Base-by-base conservation (phyloP, 2,329 filamentous ascomycete species). In the Diaporthe sp. region DNA sequence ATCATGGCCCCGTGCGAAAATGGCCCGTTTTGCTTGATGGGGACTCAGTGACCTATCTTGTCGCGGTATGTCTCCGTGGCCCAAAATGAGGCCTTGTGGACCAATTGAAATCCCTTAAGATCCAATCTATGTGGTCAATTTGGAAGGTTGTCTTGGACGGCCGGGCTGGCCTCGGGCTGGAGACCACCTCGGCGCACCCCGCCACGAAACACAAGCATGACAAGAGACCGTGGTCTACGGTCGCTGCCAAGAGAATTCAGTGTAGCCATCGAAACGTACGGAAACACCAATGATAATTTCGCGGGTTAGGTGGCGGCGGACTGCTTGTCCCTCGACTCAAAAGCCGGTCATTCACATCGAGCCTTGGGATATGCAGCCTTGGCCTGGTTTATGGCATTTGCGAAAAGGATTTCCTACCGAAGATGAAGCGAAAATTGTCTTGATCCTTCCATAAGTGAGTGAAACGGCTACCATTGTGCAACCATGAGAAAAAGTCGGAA, bases 191-290 rank as follows among this genome's bases (percentile, higher is more conserved):
- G 25, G 4, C 10, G 9, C 45, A 50, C 45, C 25, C 19, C 35
- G 45, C 47, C 70, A 54, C 30, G 45, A 52, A 72, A 55, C 57
- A 58, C 45, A 55, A 64, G 25, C 70, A 54, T 15, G 33, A 68
- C 57, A 10, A 54, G 70, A 64, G 70, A 64, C 70, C 69, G 22
- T 45, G 45, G 30, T 42, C 58, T n/a, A 33, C 0, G n/a, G 30
- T 54, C n/a, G 25, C 45, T 38, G 47, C 64, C 64, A 68, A 68
- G 64, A 28, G 0, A 15, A 40, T 12, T 6, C 12, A 45, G 1
- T 12, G 38, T 25, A 58, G 25, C 40, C 25, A 35, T 70, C 35
- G 22, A 70, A 58, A 45, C 67, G 38, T n/a, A 52, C 30, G 15
- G 45, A 67, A 54, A 68, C 47, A 22, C 47, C 22, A 40, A 54